These are phyloP conservation scores for Pharus latifolius DNA, from an alignment of 176 grass and related monocot species.

Conservation along the genomic window DNA sequence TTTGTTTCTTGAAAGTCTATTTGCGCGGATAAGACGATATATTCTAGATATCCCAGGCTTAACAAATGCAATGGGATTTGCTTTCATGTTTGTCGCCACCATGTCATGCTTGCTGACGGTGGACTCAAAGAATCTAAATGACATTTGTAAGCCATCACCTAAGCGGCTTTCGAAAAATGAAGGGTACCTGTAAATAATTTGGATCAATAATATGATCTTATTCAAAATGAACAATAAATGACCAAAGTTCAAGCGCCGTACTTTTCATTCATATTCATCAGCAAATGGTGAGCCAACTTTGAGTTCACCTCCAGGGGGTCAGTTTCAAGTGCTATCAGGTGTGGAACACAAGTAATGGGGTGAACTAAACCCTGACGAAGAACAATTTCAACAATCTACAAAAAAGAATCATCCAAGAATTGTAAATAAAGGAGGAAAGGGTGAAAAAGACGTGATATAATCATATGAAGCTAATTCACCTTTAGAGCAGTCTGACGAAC, in stretches of 20 bases:
- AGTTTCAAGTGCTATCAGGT: slow-evolving; percentile 95
- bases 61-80: slow-evolving; percentile 76
- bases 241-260: slow-evolving; percentile 24
- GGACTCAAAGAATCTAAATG: slow-evolving; percentile 76
- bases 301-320: slow-evolving; percentile 78
- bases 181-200: slow-evolving; percentile 67
- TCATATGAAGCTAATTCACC: slow-evolving; percentile 34
- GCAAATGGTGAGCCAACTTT: slow-evolving; percentile 91
- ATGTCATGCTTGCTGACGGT: slow-evolving; percentile 56
- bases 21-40: slow-evolving; percentile 83
- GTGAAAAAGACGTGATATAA: slow-evolving; percentile 13
- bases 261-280: slow-evolving; percentile 99
- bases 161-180: slow-evolving; percentile 93
- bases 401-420: slow-evolving; percentile 3
- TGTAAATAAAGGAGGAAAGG: background rate
- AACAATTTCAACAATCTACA: slow-evolving; percentile 97
- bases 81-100: slow-evolving; percentile 45
- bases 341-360: slow-evolving; percentile 89
- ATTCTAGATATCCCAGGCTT: slow-evolving; percentile 85
- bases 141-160: slow-evolving; percentile 88
- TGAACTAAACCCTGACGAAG: slow-evolving; percentile 94
- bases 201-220: background rate
- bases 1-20: slow-evolving; percentile 93
- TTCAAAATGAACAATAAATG: slow-evolving; percentile 4
- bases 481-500: slow-evolving; percentile 86